Evolutionary conservation across 106 monocot species (phyloP).

Genomic region (Dendrobium officinale): DNA sequence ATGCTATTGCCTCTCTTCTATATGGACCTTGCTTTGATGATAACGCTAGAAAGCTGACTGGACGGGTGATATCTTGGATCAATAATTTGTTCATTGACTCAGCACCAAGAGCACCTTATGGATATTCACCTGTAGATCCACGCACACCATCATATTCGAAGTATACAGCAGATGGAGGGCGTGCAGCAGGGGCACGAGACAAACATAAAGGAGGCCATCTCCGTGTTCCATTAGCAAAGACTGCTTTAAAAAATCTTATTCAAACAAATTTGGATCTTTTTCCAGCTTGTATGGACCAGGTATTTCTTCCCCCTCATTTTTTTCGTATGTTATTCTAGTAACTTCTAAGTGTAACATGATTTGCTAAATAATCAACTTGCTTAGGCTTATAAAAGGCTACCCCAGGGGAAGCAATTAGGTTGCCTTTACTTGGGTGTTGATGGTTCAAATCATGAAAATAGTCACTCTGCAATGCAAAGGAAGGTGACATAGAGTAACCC

Average conservation of each 20-base stretch:
- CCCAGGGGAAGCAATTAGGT: no score
- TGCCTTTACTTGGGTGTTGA: no score
- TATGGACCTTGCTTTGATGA: slow-evolving; percentile 99
- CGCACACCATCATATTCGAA: slow-evolving; percentile 84
- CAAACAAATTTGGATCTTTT: slow-evolving; percentile 92
- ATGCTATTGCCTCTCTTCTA: slow-evolving; percentile 91
- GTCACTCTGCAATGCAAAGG: no score
- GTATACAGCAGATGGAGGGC: slow-evolving; percentile 48
- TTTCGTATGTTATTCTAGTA: no score
- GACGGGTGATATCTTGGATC: slow-evolving; percentile 82
- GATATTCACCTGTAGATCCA: slow-evolving; percentile 86
- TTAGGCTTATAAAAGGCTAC: no score
- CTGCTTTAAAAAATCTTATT: slow-evolving; percentile 91
- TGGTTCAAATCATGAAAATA: no score
- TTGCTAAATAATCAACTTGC: no score
- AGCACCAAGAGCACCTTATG: slow-evolving; percentile 59
- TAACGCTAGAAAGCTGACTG: slow-evolving; percentile 87
- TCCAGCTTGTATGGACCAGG: slow-evolving; percentile 96
- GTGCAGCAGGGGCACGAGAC: slow-evolving; percentile 48
- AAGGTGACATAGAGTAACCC: no score
- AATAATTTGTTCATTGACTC: slow-evolving; percentile 75
- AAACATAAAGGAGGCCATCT: slow-evolving; percentile 60
- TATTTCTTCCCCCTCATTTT: slow-evolving; percentile 11
- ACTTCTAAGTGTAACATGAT: background rate
- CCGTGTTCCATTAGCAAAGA: slow-evolving; percentile 75